Evolutionary conservation across 2,329 filamentous ascomycete genomes (phyloP), one percentile per base, ranked within the genome.

Genomic region (Stachybotrys elegans): DNA sequence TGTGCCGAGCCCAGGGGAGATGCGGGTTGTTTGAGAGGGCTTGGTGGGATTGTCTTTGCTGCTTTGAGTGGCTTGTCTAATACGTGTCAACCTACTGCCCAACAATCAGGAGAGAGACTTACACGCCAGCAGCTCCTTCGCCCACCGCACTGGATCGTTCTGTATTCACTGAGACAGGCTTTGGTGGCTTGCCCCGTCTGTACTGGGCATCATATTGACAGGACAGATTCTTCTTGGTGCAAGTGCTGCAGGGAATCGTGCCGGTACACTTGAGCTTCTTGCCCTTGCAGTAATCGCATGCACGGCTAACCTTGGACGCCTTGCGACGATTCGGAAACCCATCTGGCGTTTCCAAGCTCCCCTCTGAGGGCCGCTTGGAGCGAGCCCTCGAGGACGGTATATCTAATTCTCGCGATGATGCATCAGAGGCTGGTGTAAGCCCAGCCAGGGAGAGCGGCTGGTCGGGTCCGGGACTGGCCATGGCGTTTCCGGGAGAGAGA

Each of bases 241-340:
- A 68, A 1, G 53, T 51, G 1, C 55, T 46, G 44, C 66, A 68
- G 2, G 66, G 66, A 17, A 62, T 43, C 1, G 60, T 66, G 0
- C 66, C 66, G 8, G 56, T 65, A 48, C 66, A 68, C 52, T 59
- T 62, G 8, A 61, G 51, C 44, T 68, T 68, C 34, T 60, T 59
- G n/a, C 52, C 37, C 50, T 68, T 68, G 55, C 65, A 68, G 22
- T 56, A 53, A 45, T 68, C 65, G 43, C 66, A 68, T 6, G 65
- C 65, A n/a, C 62, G 53, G 41, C 57, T 65, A 5, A 66, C 62
- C 49, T 67, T 69, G 14, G 40, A 19, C 0, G 44, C 41, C 21
- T 55, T 55, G 36, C 52, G 52, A 22, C 52, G 50, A 3, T 53
- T 55, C 40, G 25, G 25, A 17, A n/a, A n/a, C n/a, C n/a, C n/a